Conservation (phyloP, 2,329 filamentous ascomycete genomes). For the Teratosphaeria nubilosa region DNA sequence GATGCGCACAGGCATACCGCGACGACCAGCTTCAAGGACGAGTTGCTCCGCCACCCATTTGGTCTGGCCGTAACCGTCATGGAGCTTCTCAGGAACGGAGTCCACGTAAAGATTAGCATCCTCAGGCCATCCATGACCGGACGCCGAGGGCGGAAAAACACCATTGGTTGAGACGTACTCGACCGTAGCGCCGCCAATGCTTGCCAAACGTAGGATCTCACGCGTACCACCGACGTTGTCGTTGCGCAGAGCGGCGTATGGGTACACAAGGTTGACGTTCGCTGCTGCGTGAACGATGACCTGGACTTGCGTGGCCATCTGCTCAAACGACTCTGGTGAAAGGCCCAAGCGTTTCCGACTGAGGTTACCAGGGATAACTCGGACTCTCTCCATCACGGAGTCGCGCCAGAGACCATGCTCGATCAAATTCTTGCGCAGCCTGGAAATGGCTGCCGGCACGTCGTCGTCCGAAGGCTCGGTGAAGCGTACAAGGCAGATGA, state of each 20-base stretch:
- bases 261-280: constrained; percentile 71
- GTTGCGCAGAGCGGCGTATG: constrained; percentile 63
- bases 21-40: constrained; percentile 56
- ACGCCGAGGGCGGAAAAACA: constrained; percentile 57
- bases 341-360: constrained; percentile 60
- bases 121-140: constrained; percentile 59
- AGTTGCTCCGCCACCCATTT: constrained; percentile 76
- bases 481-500: constrained; percentile 66
- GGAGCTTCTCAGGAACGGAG: constrained; percentile 57
- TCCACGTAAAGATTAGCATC: constrained; percentile 56
- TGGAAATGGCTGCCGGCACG: constrained; percentile 56
- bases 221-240: constrained; percentile 72
- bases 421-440: constrained; percentile 66
- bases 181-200: constrained; percentile 57
- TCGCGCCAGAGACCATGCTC: constrained; percentile 70
- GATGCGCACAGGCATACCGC: constrained; percentile 60
- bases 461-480: constrained; percentile 56
- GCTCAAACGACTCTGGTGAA: constrained; percentile 52
- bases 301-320: constrained; percentile 54
- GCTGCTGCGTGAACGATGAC: constrained; percentile 71
- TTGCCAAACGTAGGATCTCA: constrained; percentile 63
- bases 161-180: constrained; percentile 76
- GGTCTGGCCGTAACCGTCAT: constrained; percentile 67
- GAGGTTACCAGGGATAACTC: constrained; percentile 64
- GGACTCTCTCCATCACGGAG: constrained; percentile 65